These are phyloP conservation scores for Triticum timopheevii DNA, from an alignment of 176 grass and related monocot genomes.

Conservation along the genomic window DNA sequence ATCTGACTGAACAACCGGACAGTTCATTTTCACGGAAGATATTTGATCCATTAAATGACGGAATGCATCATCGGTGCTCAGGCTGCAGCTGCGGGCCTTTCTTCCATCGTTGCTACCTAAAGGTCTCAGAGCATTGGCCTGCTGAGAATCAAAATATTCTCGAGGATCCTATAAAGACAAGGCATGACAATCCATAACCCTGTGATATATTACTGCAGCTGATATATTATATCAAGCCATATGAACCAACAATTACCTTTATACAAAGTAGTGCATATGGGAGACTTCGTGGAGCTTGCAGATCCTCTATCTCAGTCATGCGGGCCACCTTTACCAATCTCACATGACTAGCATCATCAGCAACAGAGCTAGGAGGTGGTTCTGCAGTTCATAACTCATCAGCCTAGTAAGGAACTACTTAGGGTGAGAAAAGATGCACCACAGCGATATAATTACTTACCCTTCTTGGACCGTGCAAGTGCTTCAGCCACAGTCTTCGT, in stretches of 20 bases:
- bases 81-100: constrained; percentile 40
- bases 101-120: constrained; percentile 65
- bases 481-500: constrained; percentile 84
- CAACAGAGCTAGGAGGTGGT: constrained; percentile 42
- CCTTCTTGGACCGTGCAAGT: constrained; percentile 79
- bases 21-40: constrained; percentile 65
- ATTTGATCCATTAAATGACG: constrained; percentile 66
- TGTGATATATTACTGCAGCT: not conserved
- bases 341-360: constrained; percentile 64
- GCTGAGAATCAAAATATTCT: constrained; percentile 97
- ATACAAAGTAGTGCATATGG: constrained; percentile 83
- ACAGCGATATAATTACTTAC: constrained; percentile 43
- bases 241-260: constrained; percentile 50
- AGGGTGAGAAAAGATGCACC: constrained; percentile 14
- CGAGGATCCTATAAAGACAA: constrained; percentile 76
- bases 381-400: constrained; percentile 51
- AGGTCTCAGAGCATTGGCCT: constrained; percentile 90
- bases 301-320: constrained; percentile 93
- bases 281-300: constrained; percentile 60
- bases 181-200: constrained; percentile 15
- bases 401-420: constrained; percentile 9
- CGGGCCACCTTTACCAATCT: constrained; percentile 61
- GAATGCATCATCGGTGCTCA: constrained; percentile 75
- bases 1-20: constrained; percentile 68
- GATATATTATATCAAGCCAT: constrained; percentile 4